A percentile compares a stretch with the other conserved stretches of the same genome.
phyloP scores from a whole-genome alignment of 768 basidiomycete genomes.

The Macrolepiota albuminosa region DNA sequence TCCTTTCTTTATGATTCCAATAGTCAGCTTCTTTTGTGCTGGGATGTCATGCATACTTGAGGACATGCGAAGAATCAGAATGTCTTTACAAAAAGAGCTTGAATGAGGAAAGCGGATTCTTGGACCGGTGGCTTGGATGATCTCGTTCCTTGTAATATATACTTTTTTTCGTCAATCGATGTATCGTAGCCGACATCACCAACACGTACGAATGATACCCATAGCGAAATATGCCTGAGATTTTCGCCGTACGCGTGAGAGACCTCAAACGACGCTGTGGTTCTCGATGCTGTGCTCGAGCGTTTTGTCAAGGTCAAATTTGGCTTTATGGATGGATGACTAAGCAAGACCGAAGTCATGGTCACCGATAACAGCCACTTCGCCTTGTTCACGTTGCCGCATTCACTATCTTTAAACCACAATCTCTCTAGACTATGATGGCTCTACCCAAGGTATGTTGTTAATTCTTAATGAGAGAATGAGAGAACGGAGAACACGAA shows the following conservation, averaged over 20 bases:
- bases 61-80: neutral
- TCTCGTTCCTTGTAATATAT: neutral
- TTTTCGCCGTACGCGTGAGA: neutral
- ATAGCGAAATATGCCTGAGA: neutral
- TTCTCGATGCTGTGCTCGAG: neutral
- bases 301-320: neutral
- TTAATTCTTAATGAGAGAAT: neutral
- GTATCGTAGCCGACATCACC: neutral
- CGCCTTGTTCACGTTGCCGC: conserved; percentile 1
- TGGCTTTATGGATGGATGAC: conserved; percentile 5
- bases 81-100: neutral
- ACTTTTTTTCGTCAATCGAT: neutral
- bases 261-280: neutral
- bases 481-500: neutral
- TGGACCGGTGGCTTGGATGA: neutral
- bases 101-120: neutral
- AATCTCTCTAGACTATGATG: conserved; percentile 24
- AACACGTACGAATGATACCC: neutral
- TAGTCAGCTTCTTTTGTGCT: neutral
- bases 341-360: conserved; percentile 9
- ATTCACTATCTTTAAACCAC: conserved; percentile 7
- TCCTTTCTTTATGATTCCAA: too few relatives aligned
- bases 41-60: neutral
- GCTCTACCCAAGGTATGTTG: conserved; percentile 48
- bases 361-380: conserved; percentile 8